Conservation (phyloP, 371 early-diverging fungal species). For the Syncephalastrum monosporum region DNA sequence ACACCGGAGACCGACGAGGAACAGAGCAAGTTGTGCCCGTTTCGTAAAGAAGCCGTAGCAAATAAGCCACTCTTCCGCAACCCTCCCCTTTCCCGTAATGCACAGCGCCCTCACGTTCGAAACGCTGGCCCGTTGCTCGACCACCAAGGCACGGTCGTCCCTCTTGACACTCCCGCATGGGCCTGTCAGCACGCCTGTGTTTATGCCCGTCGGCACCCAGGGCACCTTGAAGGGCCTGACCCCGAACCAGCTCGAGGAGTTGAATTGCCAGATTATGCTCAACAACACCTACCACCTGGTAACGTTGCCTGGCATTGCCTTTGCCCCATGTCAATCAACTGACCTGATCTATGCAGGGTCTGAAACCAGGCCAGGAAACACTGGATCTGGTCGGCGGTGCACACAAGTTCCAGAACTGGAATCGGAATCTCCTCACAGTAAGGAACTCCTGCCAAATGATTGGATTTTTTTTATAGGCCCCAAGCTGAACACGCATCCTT, state of each 20-base stretch:
- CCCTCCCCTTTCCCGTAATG: constrained; percentile 21
- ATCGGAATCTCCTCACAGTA: constrained; percentile 82
- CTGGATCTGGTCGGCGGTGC: constrained; percentile 79
- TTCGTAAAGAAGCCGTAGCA: too few species aligned
- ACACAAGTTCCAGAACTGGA: constrained; percentile 90
- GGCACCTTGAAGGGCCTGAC: constrained; percentile 92
- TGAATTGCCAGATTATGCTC: constrained; percentile 92
- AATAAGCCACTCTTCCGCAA: too few species aligned
- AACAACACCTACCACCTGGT: constrained; percentile 93
- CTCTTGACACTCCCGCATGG: constrained; percentile 81
- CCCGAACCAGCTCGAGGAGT: constrained; percentile 72
- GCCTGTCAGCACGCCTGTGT: constrained; percentile 87
- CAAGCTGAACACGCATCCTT: not conserved
- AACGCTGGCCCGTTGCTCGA: constrained; percentile 79
- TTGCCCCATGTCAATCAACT: not conserved
- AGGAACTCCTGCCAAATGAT: constrained; percentile 1
- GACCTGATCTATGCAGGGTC: constrained; percentile 27
- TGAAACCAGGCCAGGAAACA: constrained; percentile 73
- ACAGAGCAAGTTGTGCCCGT: too few species aligned
- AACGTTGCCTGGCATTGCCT: constrained; percentile 14
- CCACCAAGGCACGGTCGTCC: constrained; percentile 88
- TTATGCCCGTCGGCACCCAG: constrained; percentile 99
- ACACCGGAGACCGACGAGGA: too few species aligned
- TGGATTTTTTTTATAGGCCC: too few species aligned
- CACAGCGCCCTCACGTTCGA: constrained; percentile 67